Percentiles rank a stretch among this genome's conserved stretches.
Conservation (phyloP, 345 rosid genomes). For the Populus nigra region DNA sequence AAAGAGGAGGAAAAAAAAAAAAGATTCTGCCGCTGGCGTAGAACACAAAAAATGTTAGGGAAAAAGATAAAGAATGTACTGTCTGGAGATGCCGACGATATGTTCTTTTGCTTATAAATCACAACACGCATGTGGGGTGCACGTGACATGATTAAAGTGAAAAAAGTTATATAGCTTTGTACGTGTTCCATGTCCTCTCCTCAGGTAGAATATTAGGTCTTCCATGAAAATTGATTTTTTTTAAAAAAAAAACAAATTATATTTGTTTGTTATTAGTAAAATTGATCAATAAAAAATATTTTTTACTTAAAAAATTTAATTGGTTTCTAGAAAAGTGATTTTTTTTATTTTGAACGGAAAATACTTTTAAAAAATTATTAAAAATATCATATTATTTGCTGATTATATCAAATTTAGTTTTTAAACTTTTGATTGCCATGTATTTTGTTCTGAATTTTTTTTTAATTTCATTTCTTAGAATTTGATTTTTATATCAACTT, state of each 20-base stretch:
- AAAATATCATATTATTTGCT: no score
- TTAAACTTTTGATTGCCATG: rapidly evolving
- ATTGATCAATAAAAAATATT: no score
- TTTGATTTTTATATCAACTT: no score
- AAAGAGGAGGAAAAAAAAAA: not conserved
- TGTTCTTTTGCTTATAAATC: not conserved
- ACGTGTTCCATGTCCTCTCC: not conserved
- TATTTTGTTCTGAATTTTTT: no score
- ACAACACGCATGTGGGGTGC: not conserved
- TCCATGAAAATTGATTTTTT: no score
- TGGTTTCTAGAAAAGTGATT: no score
- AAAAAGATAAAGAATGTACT: not conserved
- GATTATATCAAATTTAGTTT: rapidly evolving
- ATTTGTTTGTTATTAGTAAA: no score
- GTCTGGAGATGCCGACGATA: not conserved
- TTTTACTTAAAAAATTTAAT: no score
- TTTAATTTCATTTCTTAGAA: no score
- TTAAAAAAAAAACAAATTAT: no score
- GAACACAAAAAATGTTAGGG: not conserved
- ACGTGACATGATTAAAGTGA: not conserved
- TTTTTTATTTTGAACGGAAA: no score
- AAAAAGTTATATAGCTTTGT: not conserved
- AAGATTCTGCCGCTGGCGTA: not conserved
- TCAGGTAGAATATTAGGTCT: not conserved
- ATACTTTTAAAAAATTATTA: no score